Conservation (phyloP, 2,329 filamentous ascomycete genomes). For the Atkinsonella texensis region DNA sequence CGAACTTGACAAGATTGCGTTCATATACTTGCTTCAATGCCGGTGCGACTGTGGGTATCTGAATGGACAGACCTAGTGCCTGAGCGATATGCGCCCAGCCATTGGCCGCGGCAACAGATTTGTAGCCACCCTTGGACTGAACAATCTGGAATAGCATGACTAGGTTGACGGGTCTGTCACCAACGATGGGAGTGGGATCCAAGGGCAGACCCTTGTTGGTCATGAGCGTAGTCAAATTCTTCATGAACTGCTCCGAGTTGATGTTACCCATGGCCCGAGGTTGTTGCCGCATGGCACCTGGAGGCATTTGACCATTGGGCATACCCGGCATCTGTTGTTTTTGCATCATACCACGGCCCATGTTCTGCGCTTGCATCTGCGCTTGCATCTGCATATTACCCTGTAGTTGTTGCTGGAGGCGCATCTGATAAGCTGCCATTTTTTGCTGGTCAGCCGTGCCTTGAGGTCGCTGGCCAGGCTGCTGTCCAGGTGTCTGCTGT, state of each 20-base stretch:
- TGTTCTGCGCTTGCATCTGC: constrained; percentile 37
- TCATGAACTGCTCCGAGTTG: constrained; percentile 59
- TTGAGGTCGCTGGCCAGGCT: constrained; percentile 29
- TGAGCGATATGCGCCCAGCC: constrained; percentile 64
- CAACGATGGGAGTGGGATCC: constrained; percentile 61
- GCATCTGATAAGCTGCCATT: constrained; percentile 69
- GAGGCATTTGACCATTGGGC: constrained; percentile 45
- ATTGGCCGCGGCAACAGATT: constrained; percentile 55
- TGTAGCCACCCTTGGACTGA: constrained; percentile 63
- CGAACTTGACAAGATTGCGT: constrained; percentile 63
- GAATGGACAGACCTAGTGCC: constrained; percentile 48
- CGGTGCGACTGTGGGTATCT: constrained; percentile 52
- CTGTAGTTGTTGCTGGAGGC: constrained; percentile 65
- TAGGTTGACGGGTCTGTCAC: constrained; percentile 61
- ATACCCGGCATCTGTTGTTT: constrained; percentile 37
- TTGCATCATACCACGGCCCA: constrained; percentile 39
- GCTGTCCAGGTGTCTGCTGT: constrained; percentile 55
- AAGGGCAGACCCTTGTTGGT: constrained; percentile 58
- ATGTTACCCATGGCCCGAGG: constrained; percentile 28
- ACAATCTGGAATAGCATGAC: constrained; percentile 69
- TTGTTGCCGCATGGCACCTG: constrained; percentile 39
- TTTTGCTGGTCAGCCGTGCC: constrained; percentile 55
- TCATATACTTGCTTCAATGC: constrained; percentile 67
- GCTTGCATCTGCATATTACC: constrained; percentile 36
- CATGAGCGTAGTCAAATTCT: constrained; percentile 70